A percentile compares a stretch with the other conserved stretches of the same genome.
These are phyloP conservation scores for Pezizomycotina sp. DNA, from an alignment of 2,329 filamentous ascomycete species.

Conservation along the genomic window DNA sequence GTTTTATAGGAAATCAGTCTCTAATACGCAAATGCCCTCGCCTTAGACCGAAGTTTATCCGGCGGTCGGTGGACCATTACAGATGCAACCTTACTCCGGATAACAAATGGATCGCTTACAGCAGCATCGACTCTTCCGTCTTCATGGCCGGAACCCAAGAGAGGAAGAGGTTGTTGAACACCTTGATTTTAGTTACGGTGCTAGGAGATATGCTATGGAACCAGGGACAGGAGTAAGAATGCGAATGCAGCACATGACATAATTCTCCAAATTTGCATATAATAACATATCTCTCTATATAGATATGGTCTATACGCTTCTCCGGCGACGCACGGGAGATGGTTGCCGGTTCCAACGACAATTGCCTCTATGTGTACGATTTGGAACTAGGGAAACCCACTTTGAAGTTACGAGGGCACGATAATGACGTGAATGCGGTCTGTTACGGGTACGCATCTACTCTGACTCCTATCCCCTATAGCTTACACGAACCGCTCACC, in stretches of 20 bases:
- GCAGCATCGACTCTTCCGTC: slow-evolving; percentile 68
- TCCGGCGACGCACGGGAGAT: slow-evolving; percentile 82
- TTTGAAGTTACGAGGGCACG: slow-evolving; percentile 60
- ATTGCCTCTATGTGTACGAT: slow-evolving; percentile 77
- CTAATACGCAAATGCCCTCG: too few species aligned
- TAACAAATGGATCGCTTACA: slow-evolving; percentile 82
- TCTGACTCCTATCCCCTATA: too few species aligned
- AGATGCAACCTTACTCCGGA: slow-evolving; percentile 83
- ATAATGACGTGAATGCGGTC: slow-evolving; percentile 86
- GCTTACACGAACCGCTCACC: too few species aligned
- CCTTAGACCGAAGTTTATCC: slow-evolving; percentile 68
- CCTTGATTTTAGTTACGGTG: slow-evolving; percentile 25
- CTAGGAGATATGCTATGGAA: slow-evolving; percentile 21
- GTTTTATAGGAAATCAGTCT: too few species aligned
- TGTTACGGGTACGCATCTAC: slow-evolving; percentile 75
- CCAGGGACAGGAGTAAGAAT: slow-evolving; percentile 32
- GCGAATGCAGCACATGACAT: neutral
- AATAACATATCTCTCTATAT: slow-evolving; percentile 26
- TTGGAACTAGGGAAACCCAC: slow-evolving; percentile 64
- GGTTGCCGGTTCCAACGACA: slow-evolving; percentile 68
- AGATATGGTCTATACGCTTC: slow-evolving; percentile 83
- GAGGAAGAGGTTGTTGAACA: slow-evolving; percentile 28
- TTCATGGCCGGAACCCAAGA: slow-evolving; percentile 74
- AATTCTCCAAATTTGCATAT: neutral
- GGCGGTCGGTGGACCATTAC: slow-evolving; percentile 92